phyloP scores from a whole-genome alignment of 2,329 filamentous ascomycete species.

The Colletotrichum cuscutae region DNA sequence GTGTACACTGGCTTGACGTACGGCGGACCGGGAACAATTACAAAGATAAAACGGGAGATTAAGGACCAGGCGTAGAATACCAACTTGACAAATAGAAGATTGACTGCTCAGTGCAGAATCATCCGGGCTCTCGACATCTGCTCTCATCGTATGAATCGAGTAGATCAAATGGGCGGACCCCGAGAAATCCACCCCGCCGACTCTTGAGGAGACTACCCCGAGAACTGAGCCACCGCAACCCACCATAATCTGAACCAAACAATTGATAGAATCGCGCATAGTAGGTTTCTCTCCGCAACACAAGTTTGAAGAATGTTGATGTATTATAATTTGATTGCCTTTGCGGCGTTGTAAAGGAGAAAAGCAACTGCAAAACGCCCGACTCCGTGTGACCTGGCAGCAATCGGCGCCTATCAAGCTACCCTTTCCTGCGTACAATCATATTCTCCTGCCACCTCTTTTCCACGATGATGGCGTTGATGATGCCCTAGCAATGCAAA shows the following conservation, averaged over 20 bases:
- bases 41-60: conserved; percentile 73
- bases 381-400: neutral
- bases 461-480: neutral
- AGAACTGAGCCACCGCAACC: neutral
- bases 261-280: neutral
- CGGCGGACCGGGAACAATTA: conserved; percentile 71
- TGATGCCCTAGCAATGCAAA: neutral
- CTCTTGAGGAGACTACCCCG: neutral
- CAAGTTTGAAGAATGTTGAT: neutral
- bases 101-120: neutral
- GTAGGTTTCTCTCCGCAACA: neutral
- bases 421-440: neutral
- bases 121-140: neutral
- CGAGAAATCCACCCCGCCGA: neutral
- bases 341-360: neutral
- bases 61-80: conserved; percentile 50
- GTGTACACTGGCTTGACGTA: conserved; percentile 84
- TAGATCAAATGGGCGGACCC: neutral
- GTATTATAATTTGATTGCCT: neutral
- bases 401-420: neutral
- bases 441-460: too few species aligned
- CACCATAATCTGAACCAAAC: neutral
- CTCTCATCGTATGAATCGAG: neutral
- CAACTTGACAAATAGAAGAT: conserved; percentile 17
- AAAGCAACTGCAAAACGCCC: neutral